phyloP scores from a whole-genome alignment of 768 basidiomycete species.

The Lactifluus subvellereus region DNA sequence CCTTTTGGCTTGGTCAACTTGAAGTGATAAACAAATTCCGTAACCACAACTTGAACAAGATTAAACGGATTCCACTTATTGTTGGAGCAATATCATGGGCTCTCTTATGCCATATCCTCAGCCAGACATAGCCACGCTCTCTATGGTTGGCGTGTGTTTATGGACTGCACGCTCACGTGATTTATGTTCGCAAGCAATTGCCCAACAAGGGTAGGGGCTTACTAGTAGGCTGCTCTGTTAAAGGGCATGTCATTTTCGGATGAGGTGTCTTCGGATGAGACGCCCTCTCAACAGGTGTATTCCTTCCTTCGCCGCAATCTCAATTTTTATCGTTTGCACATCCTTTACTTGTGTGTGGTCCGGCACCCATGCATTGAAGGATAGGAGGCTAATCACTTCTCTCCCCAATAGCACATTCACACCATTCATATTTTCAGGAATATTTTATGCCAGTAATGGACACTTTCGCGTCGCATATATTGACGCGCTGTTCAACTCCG shows the following conservation, averaged over 20 bases:
- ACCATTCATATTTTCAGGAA: slow-evolving; percentile 70
- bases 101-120: too few species aligned
- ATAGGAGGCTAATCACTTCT: slow-evolving; percentile 4
- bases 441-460: slow-evolving; percentile 84
- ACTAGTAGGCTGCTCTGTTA: neutral
- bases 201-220: neutral
- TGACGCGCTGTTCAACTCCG: slow-evolving; percentile 71
- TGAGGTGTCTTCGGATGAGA: neutral
- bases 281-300: neutral
- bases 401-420: slow-evolving; percentile 52
- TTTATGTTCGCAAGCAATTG: too few species aligned
- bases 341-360: slow-evolving; percentile 38
- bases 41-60: too few species aligned
- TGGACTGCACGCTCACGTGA: too few species aligned
- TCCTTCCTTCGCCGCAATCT: slow-evolving; percentile 28
- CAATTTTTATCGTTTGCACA: slow-evolving; percentile 47
- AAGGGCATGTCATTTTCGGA: slow-evolving; percentile 4
- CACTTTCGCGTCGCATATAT: slow-evolving; percentile 62
- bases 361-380: neutral
- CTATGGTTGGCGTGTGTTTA: too few species aligned
- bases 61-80: too few species aligned
- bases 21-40: neutral
- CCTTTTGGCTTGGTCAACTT: neutral
- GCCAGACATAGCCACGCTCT: too few species aligned
- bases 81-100: too few species aligned